Conservation (phyloP, 2,329 filamentous ascomycete species). For the Calonectria pseudoturangicola region DNA sequence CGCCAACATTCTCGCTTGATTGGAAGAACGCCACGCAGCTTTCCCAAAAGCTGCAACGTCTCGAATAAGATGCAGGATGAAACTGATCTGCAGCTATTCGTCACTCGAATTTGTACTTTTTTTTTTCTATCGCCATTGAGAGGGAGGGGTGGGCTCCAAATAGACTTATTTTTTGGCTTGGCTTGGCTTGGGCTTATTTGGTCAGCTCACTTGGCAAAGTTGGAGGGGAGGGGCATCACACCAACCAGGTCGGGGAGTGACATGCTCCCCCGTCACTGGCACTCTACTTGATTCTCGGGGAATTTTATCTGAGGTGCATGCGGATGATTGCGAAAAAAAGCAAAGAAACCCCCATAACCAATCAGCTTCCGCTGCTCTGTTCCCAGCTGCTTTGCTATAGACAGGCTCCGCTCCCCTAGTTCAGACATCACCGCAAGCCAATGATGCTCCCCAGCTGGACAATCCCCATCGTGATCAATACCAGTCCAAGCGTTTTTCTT, state of each 20-base stretch:
- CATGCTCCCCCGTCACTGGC: not conserved
- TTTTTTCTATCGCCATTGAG: too few species aligned
- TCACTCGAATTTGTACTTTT: not conserved
- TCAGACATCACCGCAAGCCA: not conserved
- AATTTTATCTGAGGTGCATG: not conserved
- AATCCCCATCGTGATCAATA: not conserved
- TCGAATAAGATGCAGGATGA: not conserved
- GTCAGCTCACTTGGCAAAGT: not conserved
- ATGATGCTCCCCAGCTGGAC: not conserved
- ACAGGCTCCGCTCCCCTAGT: too few species aligned
- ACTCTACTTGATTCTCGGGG: not conserved
- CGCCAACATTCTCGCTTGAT: not conserved
- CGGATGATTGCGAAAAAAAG: not conserved
- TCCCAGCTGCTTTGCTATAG: not conserved
- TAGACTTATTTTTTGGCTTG: constrained; percentile 19
- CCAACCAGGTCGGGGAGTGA: not conserved
- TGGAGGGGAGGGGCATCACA: not conserved
- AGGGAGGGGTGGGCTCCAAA: not conserved
- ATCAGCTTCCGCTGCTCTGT: not conserved
- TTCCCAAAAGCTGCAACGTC: not conserved
- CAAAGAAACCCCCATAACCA: not conserved
- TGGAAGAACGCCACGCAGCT: not conserved
- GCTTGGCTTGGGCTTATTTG: not conserved
- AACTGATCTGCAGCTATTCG: not conserved
- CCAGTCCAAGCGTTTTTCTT: not conserved